These are phyloP conservation scores for Fistulinella staudtii DNA, from an alignment of 1,284 basidiomycete species.

Conservation along the genomic window DNA sequence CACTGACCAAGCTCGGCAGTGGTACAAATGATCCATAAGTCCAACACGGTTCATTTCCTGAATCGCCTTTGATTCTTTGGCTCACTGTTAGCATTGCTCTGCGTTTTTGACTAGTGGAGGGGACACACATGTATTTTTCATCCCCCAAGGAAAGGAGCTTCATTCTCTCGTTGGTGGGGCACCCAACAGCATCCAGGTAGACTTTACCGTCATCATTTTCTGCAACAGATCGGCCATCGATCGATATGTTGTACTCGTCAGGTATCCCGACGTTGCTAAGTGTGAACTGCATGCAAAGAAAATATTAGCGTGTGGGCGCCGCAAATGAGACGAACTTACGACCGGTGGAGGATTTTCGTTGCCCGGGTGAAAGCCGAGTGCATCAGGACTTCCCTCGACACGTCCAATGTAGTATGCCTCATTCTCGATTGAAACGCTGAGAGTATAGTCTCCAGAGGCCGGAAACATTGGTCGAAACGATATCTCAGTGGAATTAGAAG, in stretches of 20 bases:
- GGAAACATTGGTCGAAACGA: too few relatives aligned
- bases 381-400: neutral
- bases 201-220: neutral
- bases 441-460: conserved; percentile 1
- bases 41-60: neutral
- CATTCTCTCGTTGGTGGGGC: neutral
- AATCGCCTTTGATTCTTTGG: conserved; percentile 2
- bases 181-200: neutral
- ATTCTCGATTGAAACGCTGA: neutral
- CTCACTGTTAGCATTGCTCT: neutral
- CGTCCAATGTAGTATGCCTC: neutral
- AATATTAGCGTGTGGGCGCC: too few relatives aligned
- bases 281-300: neutral
- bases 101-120: neutral
- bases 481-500: too few relatives aligned
- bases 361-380: neutral
- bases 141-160: neutral
- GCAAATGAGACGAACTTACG: neutral
- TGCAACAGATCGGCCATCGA: neutral
- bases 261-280: neutral
- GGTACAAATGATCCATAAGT: too few relatives aligned
- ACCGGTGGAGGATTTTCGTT: neutral
- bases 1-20: neutral
- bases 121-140: neutral
- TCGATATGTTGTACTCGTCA: conserved; percentile 2